phyloP scores from a whole-genome alignment of 306 rosid genomes.

The Alnus rubra region DNA sequence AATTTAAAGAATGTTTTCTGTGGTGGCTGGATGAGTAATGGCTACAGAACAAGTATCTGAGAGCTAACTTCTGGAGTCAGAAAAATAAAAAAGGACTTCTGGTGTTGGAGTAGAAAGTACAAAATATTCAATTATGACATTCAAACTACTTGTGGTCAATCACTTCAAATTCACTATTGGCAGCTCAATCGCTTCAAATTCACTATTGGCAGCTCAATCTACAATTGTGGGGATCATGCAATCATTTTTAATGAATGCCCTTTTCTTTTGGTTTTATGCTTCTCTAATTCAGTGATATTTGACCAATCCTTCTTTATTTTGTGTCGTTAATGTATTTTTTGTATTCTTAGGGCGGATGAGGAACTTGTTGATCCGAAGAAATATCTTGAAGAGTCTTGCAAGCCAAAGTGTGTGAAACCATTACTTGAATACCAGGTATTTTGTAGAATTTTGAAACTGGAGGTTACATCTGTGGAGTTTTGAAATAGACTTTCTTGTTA shows the following conservation, averaged over 20 bases:
- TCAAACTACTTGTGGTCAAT: not conserved
- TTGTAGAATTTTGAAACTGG: not conserved
- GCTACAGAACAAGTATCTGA: not conserved
- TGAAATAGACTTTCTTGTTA: not conserved
- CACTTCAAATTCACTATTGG: not conserved
- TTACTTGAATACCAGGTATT: constrained; percentile 79
- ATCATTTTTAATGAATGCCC: not conserved
- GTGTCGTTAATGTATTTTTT: not conserved
- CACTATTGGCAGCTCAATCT: not conserved
- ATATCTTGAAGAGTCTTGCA: constrained; percentile 81
- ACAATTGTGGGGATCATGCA: not conserved
- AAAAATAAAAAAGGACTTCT: not conserved
- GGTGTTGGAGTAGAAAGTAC: not conserved
- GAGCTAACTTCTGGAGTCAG: not conserved
- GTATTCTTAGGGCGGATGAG: constrained; percentile 86
- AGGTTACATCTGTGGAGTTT: not conserved
- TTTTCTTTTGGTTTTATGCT: not conserved
- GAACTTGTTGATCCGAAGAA: constrained; percentile 92
- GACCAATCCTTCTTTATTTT: constrained; percentile 3
- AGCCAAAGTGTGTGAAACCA: constrained; percentile 95
- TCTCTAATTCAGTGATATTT: not conserved
- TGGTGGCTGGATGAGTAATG: not conserved
- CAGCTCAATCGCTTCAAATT: not conserved
- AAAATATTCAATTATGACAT: not conserved
- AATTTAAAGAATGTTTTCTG: not conserved